Percentiles rank a stretch among this genome's conserved stretches.
Conservation (phyloP, 306 rosid species). For the Potentilla sterilis region DNA sequence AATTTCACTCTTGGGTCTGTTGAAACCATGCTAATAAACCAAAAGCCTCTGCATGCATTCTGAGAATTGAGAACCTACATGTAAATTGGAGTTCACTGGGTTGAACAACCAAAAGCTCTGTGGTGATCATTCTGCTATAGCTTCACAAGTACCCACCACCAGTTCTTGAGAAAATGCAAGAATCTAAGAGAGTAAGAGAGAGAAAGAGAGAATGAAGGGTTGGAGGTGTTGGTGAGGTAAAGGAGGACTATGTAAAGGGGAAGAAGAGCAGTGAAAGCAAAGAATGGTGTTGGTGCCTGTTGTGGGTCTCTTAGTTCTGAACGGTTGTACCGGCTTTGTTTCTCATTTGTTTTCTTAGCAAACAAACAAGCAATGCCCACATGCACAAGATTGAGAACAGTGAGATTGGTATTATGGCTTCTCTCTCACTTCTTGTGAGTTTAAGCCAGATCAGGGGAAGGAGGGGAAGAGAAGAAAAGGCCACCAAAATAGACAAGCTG, state of each 20-base stretch:
- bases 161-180: conserved; percentile 17
- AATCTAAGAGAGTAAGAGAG: neutral
- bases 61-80: conserved; percentile 41
- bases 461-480: neutral
- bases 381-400: neutral
- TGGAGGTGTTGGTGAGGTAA: neutral
- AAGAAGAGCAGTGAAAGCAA: conserved; percentile 38
- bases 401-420: neutral
- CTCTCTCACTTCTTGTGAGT: neutral
- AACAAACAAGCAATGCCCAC: conserved; percentile 1
- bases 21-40: neutral
- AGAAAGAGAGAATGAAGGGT: conserved; percentile 1
- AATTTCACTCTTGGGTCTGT: conserved; percentile 2
- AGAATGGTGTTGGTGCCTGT: conserved; percentile 11
- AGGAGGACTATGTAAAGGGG: conserved; percentile 16
- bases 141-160: neutral
- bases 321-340: conserved; percentile 9
- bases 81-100: conserved; percentile 70
- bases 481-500: neutral
- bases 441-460: neutral
- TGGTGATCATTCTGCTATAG: conserved; percentile 34
- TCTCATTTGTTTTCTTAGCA: conserved; percentile 12
- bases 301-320: conserved; percentile 17
- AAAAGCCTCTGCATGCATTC: conserved; percentile 1
- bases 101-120: conserved; percentile 72